A percentile compares a stretch with the other conserved stretches of the same genome.
Conservation (phyloP, 306 rosid genomes). For the Astragalus membranaceus region DNA sequence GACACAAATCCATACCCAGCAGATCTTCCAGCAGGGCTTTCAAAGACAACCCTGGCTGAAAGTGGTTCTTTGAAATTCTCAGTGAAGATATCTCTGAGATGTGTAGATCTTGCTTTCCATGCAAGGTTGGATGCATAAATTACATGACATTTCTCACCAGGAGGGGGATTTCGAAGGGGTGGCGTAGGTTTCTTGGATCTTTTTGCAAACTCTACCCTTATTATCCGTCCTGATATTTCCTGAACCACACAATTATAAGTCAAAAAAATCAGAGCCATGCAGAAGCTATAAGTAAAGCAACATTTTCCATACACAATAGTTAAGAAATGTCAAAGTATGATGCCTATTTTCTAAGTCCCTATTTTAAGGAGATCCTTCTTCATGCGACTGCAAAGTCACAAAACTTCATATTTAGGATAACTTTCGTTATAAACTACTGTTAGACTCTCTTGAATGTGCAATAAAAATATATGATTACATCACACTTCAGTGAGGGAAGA, state of each 20-base stretch:
- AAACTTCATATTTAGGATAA: neutral
- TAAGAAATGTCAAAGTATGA: neutral
- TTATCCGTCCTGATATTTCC: conserved; percentile 65
- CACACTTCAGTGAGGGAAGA: neutral
- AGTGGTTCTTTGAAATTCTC: conserved; percentile 64
- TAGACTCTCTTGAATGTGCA: neutral
- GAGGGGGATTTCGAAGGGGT: conserved; percentile 33
- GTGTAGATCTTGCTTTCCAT: conserved; percentile 74
- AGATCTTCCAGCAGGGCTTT: conserved; percentile 54
- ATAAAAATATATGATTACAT: neutral
- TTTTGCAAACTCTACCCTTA: conserved; percentile 67
- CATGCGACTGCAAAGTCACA: conserved; percentile 1
- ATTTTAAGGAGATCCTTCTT: neutral
- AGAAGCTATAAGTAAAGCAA: conserved; percentile 8
- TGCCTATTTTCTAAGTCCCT: neutral
- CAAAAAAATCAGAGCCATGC: conserved; percentile 1
- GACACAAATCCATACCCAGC: conserved; percentile 84
- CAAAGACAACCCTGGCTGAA: conserved; percentile 81
- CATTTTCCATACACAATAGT: conserved; percentile 1
- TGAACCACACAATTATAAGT: conserved; percentile 29
- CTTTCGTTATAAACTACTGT: neutral
- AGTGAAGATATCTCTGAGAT: conserved; percentile 61
- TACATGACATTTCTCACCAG: conserved; percentile 53
- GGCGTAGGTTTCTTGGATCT: conserved; percentile 67
- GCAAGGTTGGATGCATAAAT: conserved; percentile 70